Evolutionary conservation across 345 rosid species (phyloP).

Genomic region (Citrus medica): DNA sequence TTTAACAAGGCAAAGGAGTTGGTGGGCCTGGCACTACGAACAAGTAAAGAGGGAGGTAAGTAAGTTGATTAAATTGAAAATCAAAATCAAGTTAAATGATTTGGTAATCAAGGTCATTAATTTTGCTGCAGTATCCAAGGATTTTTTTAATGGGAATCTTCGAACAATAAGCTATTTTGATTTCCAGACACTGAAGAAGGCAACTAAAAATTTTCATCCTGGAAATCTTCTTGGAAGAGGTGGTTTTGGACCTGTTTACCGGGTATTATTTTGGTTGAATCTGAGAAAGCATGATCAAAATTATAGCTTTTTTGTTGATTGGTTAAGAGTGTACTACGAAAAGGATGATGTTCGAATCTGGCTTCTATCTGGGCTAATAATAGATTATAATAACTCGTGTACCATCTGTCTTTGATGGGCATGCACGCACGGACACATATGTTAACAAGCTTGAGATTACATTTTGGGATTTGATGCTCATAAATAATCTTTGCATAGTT

Average conservation of each 20-base stretch:
- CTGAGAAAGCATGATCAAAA: neutral
- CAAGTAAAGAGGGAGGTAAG: conserved; percentile 17
- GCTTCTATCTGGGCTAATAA: neutral
- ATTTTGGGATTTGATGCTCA: neutral
- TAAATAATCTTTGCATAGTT: neutral
- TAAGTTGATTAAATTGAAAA: neutral
- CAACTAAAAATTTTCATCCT: conserved; percentile 53
- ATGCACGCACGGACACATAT: no score
- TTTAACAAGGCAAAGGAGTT: conserved; percentile 14
- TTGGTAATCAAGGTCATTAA: neutral
- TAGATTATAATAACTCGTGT: neutral
- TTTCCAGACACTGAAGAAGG: conserved; percentile 53
- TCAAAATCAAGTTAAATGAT: no score
- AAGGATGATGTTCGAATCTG: neutral
- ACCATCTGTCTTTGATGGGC: no score
- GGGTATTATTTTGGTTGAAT: conserved; percentile 28
- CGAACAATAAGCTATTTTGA: conserved; percentile 44
- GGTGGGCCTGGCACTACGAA: conserved; percentile 9
- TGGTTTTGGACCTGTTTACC: conserved; percentile 66
- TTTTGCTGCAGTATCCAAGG: conserved; percentile 26
- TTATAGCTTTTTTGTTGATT: neutral
- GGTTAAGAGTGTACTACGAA: neutral
- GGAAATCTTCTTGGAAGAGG: conserved; percentile 57
- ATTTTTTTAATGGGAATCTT: conserved; percentile 44
- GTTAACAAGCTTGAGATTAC: neutral